These are phyloP conservation scores for Aphanocladium album DNA, from an alignment of 2,329 filamentous ascomycete species.

Conservation along the genomic window DNA sequence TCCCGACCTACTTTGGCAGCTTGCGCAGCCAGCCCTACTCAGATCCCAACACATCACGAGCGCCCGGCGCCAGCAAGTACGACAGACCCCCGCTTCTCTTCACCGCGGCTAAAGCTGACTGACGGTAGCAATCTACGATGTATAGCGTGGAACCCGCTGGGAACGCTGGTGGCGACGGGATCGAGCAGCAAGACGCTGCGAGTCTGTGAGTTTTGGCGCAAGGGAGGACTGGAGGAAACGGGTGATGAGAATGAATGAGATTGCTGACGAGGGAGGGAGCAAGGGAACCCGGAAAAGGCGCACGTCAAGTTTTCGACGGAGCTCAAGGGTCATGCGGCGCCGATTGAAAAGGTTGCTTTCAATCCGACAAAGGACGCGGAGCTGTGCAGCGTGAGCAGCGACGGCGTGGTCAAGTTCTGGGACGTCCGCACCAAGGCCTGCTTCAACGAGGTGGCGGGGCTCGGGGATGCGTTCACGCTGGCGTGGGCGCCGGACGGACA, in stretches of 20 bases:
- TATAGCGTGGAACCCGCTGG: constrained; percentile 84
- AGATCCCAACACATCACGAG: constrained; percentile 52
- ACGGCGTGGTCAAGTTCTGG: constrained; percentile 75
- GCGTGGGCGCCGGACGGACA: constrained; percentile 70
- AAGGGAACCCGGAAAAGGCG: constrained; percentile 71
- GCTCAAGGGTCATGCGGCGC: constrained; percentile 59
- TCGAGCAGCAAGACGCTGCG: constrained; percentile 64
- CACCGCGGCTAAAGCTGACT: constrained; percentile 15
- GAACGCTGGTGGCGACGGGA: constrained; percentile 79
- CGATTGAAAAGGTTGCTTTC: constrained; percentile 72
- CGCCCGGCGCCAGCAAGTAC: constrained; percentile 33
- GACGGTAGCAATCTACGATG: constrained; percentile 57
- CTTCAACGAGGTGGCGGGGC: constrained; percentile 62
- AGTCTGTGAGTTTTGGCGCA: constrained; percentile 61
- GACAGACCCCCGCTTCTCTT: no score
- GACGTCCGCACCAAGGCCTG: constrained; percentile 69
- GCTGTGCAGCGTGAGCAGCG: constrained; percentile 67
- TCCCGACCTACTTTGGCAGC: constrained; percentile 60
- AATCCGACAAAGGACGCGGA: constrained; percentile 73
- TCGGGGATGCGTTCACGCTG: constrained; percentile 64
- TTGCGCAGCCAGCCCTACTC: constrained; percentile 69
- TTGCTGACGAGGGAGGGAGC: background rate
- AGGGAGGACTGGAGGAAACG: background rate
- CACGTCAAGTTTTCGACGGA: constrained; percentile 72
- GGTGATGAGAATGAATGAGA: background rate